Conservation (phyloP, 1,139 yeast genomes). For the Magnusiomyces magnusii region DNA sequence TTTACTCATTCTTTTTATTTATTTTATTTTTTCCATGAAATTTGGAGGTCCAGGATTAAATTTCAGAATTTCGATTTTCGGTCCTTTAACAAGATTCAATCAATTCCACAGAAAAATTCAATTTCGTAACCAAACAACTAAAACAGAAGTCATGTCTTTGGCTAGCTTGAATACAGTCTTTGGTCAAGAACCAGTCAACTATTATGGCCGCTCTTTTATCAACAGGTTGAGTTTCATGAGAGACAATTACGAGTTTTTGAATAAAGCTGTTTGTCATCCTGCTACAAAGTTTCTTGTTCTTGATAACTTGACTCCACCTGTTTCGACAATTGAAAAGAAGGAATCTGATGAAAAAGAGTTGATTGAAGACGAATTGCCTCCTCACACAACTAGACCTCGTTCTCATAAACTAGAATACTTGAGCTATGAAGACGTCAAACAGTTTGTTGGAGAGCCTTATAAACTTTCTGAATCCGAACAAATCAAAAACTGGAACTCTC, state of each 20-base stretch:
- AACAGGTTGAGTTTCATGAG: constrained; percentile 78
- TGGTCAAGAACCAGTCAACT: constrained; percentile 25
- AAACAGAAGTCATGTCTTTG: not conserved
- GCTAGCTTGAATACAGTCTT: constrained; percentile 4
- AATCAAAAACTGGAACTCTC: constrained; percentile 29
- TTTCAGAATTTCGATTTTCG: too few species aligned
- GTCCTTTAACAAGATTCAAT: too few species aligned
- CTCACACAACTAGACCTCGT: constrained; percentile 4
- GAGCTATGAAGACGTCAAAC: constrained; percentile 22
- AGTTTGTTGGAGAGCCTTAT: constrained; percentile 33
- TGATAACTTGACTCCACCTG: constrained; percentile 29
- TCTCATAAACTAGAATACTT: constrained; percentile 18
- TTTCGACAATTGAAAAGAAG: not conserved
- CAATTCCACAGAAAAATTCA: not conserved
- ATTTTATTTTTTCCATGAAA: not conserved
- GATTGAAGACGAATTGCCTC: not conserved
- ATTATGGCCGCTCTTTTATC: constrained; percentile 50
- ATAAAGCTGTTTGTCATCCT: constrained; percentile 44
- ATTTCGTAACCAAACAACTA: too few species aligned
- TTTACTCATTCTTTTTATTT: not conserved
- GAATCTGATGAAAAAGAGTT: not conserved
- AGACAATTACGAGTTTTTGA: constrained; percentile 54
- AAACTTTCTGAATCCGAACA: constrained; percentile 24
- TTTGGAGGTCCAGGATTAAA: too few species aligned
- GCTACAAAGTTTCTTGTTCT: constrained; percentile 54